Percentiles rank a stretch among this genome's conserved stretches.
phyloP scores from a whole-genome alignment of 192 early-diverging fungal species.

The Umbelopsis sp. region DNA sequence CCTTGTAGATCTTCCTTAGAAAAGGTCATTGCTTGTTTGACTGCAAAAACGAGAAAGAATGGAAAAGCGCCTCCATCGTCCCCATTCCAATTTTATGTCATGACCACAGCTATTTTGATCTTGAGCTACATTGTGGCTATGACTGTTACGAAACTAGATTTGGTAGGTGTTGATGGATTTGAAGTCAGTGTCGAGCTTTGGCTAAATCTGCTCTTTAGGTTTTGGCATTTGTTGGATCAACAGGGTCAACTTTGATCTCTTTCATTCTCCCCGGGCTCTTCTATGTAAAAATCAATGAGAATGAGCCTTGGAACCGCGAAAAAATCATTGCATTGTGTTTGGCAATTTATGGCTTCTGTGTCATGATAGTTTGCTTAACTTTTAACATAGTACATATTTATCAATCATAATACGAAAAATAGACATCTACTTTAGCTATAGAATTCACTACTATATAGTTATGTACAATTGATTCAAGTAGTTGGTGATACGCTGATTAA shows the following conservation, averaged over 20 bases:
- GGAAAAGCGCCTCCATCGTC: constrained; percentile 36
- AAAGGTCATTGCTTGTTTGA: constrained; percentile 58
- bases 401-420: constrained; percentile 15
- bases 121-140: constrained; percentile 71
- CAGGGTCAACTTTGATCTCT: constrained; percentile 89
- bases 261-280: constrained; percentile 91
- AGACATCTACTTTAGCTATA: neutral
- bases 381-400: constrained; percentile 56
- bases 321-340: constrained; percentile 66
- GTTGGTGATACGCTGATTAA: neutral
- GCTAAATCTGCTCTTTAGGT: constrained; percentile 14
- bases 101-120: constrained; percentile 67
- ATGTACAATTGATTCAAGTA: neutral
- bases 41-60: neutral
- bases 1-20: constrained; percentile 83
- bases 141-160: constrained; percentile 69
- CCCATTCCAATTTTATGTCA: constrained; percentile 49
- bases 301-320: constrained; percentile 57
- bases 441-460: neutral
- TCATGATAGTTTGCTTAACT: constrained; percentile 73
- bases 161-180: constrained; percentile 37
- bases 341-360: constrained; percentile 61
- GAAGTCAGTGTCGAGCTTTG: neutral
- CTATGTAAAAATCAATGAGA: constrained; percentile 77
- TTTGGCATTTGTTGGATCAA: constrained; percentile 88